Evolutionary conservation across 2,329 filamentous ascomycete genomes (phyloP).

Genomic region (Botrytis porri): DNA sequence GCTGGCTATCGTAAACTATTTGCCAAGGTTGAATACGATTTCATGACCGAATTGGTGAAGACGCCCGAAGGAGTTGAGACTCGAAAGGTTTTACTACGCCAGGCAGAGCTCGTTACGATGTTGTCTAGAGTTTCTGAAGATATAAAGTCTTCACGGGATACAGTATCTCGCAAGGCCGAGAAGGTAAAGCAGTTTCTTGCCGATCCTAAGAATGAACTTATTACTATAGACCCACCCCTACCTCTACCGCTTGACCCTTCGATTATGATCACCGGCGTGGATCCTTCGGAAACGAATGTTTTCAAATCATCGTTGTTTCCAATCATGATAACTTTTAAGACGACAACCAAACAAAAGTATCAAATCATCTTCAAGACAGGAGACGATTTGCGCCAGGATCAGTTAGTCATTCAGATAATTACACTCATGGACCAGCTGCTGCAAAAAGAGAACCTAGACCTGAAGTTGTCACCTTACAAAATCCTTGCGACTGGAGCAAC

Average conservation of each 20-base stretch:
- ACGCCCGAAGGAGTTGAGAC: conserved; percentile 67
- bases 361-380: conserved; percentile 96
- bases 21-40: conserved; percentile 90
- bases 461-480: conserved; percentile 93
- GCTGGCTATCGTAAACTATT: conserved; percentile 80
- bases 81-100: conserved; percentile 73
- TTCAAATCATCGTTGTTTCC: conserved; percentile 95
- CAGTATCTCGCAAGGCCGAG: conserved; percentile 77
- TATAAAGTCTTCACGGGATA: conserved; percentile 70
- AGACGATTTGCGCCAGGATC: conserved; percentile 93
- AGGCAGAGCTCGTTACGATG: conserved; percentile 85
- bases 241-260: conserved; percentile 86
- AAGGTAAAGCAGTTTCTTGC: conserved; percentile 78
- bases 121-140: conserved; percentile 87
- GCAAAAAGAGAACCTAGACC: conserved; percentile 91
- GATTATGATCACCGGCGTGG: conserved; percentile 73
- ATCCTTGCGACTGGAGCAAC: conserved; percentile 89
- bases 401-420: conserved; percentile 96
- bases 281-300: conserved; percentile 81
- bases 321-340: conserved; percentile 87
- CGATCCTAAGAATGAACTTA: conserved; percentile 86
- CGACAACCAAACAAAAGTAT: conserved; percentile 72
- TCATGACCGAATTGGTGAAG: conserved; percentile 83
- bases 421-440: conserved; percentile 95
- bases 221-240: conserved; percentile 78